Evolutionary conservation across 2,329 filamentous ascomycete genomes (phyloP), one percentile per base, ranked within the genome.

Genomic region (Hypoxylon sp.): DNA sequence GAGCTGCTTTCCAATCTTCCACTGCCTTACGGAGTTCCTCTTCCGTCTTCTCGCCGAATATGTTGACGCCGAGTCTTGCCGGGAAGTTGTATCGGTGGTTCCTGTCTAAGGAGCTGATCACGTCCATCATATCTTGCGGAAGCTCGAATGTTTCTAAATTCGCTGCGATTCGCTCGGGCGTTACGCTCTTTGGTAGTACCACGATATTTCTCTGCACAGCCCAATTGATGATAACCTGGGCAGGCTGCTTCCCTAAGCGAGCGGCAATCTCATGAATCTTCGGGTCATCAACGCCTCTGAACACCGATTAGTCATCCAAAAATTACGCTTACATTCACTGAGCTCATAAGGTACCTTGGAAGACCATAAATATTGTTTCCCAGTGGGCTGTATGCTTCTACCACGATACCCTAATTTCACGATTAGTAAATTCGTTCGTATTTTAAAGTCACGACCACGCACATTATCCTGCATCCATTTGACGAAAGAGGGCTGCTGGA

Each of bases 111-210:
- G 74, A 74, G 50, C 78, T 77, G 55, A 85, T 78, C 57, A 77
- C 77, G 47, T 81, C 77, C 50, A 82, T 77, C 8, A 77, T 79
- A 31, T 81, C 79, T 31, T 78, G 29, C 4, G 70, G 64, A 6
- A 71, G 57, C 31, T 71, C 66, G 50, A 70, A 70, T 22, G 60
- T 71, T 35, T 78, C 73, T 63, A 85, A 80, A 58, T 87, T 87
- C 47, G 80, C 79, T 57, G 80, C 79, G 58, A 88, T 87, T 35
- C 86, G 80, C 11, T 80, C 80, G 1, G 84, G 81, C 0, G 85
- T 88, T 2, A 87, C 85, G 52, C 83, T 85, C 78, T 88, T 88
- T 14, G 86, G 84, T 42, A 88, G 75, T 6, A 86, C 85, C 6
- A 85, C 81, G 0, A 83, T 86, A 1, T 86, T 85, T 26, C 86